Conservation (phyloP, 192 early-diverging fungal genomes). For the Kickxella alabastrina region DNA sequence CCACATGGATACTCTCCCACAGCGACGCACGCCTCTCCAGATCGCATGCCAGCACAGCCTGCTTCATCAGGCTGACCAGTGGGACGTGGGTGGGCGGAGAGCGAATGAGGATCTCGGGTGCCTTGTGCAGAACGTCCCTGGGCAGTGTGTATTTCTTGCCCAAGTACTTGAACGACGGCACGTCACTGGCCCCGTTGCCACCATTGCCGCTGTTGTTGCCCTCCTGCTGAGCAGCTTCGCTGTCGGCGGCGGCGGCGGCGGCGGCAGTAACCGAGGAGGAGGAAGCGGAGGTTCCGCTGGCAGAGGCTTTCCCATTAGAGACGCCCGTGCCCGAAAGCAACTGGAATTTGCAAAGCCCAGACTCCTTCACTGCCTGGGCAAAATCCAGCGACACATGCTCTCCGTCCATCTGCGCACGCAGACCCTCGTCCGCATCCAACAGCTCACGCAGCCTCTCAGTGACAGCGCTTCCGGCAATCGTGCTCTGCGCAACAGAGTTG, state of each 20-base stretch:
- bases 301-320: no score
- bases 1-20: slow-evolving; percentile 82
- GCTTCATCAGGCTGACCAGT: slow-evolving; percentile 56
- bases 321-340: slow-evolving; percentile 3
- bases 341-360: slow-evolving; percentile 37
- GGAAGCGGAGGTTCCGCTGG: no score
- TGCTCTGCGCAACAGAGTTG: slow-evolving; percentile 58
- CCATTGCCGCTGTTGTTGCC: slow-evolving; percentile 4
- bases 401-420: slow-evolving; percentile 47
- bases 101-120: slow-evolving; percentile 66
- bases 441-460: slow-evolving; percentile 60
- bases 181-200: slow-evolving; percentile 17
- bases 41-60: slow-evolving; percentile 63
- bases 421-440: slow-evolving; percentile 53
- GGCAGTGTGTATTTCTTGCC: slow-evolving; percentile 52
- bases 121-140: slow-evolving; percentile 13
- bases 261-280: no score
- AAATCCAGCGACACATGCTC: slow-evolving; percentile 54
- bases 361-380: slow-evolving; percentile 58
- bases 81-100: slow-evolving; percentile 52
- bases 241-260: no score
- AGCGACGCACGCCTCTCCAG: slow-evolving; percentile 70
- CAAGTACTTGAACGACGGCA: slow-evolving; percentile 55
- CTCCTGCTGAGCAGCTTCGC: slow-evolving; percentile 6
- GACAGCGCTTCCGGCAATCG: slow-evolving; percentile 68